phyloP scores from a whole-genome alignment of 169 alveolate genomes.

The Plasmodium ovale region DNA sequence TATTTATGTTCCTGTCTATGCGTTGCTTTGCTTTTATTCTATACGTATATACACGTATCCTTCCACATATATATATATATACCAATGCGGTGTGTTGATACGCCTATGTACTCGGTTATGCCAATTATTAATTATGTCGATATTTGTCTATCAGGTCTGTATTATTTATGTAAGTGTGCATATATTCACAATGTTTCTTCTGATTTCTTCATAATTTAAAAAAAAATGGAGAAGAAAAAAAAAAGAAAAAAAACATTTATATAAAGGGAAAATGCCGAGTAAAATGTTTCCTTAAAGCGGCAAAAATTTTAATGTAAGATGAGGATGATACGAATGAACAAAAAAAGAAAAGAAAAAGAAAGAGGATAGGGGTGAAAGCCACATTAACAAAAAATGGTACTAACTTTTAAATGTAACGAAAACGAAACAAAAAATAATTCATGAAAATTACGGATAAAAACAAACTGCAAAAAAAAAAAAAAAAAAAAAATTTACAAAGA shows the following conservation, averaged over 20 bases:
- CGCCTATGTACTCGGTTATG: not conserved
- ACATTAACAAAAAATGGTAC: not conserved
- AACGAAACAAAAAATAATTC: not conserved
- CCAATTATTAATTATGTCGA: too few species aligned
- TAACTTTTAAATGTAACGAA: not conserved
- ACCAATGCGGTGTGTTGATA: not conserved
- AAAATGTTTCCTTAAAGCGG: too few species aligned
- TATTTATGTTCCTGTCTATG: too few species aligned
- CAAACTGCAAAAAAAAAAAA: slow-evolving; percentile 23
- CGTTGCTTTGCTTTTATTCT: too few species aligned
- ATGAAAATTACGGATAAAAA: slow-evolving; percentile 6
- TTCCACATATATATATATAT: not conserved
- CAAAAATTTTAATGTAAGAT: not conserved
- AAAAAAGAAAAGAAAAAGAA: too few species aligned
- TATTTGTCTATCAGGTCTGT: too few species aligned
- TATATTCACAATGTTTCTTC: not conserved
- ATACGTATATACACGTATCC: too few species aligned
- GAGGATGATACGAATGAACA: not conserved
- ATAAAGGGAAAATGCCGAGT: too few species aligned
- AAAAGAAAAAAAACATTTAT: too few species aligned
- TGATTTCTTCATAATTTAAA: slow-evolving; percentile 11
- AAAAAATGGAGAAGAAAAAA: not conserved
- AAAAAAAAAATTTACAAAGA: not conserved
- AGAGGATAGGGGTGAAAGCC: too few species aligned
- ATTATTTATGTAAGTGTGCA: not conserved